Evolutionary conservation across 352 stramenopile species (phyloP).

Genomic region (Phytopythium ostracodes): DNA sequence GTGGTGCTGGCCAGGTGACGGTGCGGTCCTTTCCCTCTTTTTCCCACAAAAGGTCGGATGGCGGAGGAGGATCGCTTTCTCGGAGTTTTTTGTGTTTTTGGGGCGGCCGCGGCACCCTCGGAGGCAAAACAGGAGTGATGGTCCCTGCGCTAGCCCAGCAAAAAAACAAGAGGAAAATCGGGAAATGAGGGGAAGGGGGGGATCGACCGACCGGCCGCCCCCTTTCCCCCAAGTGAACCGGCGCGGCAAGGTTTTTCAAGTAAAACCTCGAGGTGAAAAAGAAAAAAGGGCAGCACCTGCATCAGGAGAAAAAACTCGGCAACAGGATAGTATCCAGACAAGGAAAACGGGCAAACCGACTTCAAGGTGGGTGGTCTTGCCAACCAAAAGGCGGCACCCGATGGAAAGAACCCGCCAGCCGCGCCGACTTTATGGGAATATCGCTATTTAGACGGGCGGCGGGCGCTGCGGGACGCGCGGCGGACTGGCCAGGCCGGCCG

Average conservation of each 20-base stretch:
- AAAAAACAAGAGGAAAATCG: neutral
- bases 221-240: neutral
- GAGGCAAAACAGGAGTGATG: neutral
- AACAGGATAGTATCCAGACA: too few relatives aligned
- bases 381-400: neutral
- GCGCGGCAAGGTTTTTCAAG: neutral
- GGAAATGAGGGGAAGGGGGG: too few relatives aligned
- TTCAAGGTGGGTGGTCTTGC: neutral
- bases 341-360: neutral
- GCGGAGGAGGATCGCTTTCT: constrained; percentile 5
- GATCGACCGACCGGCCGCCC: too few relatives aligned
- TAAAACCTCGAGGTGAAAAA: neutral
- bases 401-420: neutral
- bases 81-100: neutral
- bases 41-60: neutral
- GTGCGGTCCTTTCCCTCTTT: constrained; percentile 3
- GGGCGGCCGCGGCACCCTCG: neutral
- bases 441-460: neutral
- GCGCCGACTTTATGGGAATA: too few relatives aligned
- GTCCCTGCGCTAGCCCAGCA: neutral
- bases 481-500: too few relatives aligned
- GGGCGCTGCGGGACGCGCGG: neutral
- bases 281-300: neutral
- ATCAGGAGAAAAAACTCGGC: neutral
- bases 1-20: constrained; percentile 6